A percentile compares a stretch with the other conserved stretches of the same genome.
Evolutionary conservation across 129 eudicot species (phyloP).

Genomic region (Cynara cardunculus): DNA sequence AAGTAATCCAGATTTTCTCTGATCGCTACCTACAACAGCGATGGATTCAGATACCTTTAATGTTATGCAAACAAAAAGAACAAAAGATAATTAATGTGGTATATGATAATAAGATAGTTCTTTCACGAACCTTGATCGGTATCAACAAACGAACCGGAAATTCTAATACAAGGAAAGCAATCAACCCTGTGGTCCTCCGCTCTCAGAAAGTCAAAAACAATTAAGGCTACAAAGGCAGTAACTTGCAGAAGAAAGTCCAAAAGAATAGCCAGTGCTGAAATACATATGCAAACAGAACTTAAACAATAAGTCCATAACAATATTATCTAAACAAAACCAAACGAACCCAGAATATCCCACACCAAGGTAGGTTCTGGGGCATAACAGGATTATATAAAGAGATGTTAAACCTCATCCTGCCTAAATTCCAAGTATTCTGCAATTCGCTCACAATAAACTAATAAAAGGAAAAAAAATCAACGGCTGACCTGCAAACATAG

Average conservation of each 20-base stretch:
- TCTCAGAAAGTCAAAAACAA: slow-evolving; percentile 79
- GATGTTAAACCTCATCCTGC: background rate
- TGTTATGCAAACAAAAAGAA: slow-evolving; percentile 6
- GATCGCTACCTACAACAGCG: slow-evolving; percentile 48
- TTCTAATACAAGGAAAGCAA: slow-evolving; percentile 86
- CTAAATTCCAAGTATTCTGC: background rate
- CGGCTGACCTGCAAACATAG: slow-evolving; percentile 94
- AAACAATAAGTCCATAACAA: background rate
- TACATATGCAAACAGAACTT: slow-evolving; percentile 10
- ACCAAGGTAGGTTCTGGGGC: too few relatives aligned
- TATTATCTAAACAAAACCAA: background rate
- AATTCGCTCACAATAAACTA: background rate
- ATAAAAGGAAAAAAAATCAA: background rate
- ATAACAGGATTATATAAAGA: background rate
- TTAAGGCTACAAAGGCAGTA: slow-evolving; percentile 97
- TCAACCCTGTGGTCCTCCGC: slow-evolving; percentile 88
- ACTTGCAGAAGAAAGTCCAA: slow-evolving; percentile 98
- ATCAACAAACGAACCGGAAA: slow-evolving; percentile 48
- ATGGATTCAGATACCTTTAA: slow-evolving; percentile 5
- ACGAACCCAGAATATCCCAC: background rate
- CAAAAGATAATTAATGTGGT: background rate
- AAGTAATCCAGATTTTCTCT: slow-evolving; percentile 68
- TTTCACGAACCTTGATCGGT: slow-evolving; percentile 57
- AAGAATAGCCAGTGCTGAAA: slow-evolving; percentile 92
- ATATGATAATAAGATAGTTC: slow-evolving; percentile 4